These are phyloP conservation scores for Glycyrrhiza uralensis DNA, from an alignment of 306 rosid genomes.

Conservation along the genomic window DNA sequence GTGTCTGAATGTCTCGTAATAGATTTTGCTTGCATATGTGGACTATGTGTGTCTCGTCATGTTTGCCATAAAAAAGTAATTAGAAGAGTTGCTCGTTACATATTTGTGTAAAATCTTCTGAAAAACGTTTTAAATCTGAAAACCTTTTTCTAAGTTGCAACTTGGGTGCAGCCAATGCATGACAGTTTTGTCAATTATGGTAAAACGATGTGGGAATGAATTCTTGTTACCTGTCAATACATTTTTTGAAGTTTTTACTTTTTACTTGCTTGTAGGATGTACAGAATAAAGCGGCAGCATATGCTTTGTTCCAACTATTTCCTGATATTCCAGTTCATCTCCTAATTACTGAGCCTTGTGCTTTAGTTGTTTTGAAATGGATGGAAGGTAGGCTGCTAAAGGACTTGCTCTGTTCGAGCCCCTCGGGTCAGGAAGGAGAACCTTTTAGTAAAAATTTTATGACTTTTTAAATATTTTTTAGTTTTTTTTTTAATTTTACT, in stretches of 20 bases:
- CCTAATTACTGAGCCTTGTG: slow-evolving; percentile 68
- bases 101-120: not conserved
- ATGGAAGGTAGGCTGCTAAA: slow-evolving; percentile 66
- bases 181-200: slow-evolving; percentile 5
- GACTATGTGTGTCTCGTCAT: not conserved
- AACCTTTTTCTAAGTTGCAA: not conserved
- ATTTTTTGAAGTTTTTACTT: slow-evolving; percentile 7
- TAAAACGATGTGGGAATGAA: slow-evolving; percentile 9
- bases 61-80: not conserved
- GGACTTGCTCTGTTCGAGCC: no score
- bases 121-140: not conserved
- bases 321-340: slow-evolving; percentile 84
- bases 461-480: no score
- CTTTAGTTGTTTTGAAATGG: slow-evolving; percentile 70
- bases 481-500: no score
- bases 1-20: not conserved
- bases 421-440: no score
- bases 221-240: slow-evolving; percentile 9
- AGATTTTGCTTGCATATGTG: not conserved
- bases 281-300: slow-evolving; percentile 92
- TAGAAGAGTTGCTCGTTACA: not conserved
- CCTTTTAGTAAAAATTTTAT: no score
- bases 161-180: not conserved
- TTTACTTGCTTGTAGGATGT: slow-evolving; percentile 64
- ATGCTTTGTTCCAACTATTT: slow-evolving; percentile 78